Base-by-base conservation (phyloP, 345 rosid species). In the Euphorbia tirucalli region DNA sequence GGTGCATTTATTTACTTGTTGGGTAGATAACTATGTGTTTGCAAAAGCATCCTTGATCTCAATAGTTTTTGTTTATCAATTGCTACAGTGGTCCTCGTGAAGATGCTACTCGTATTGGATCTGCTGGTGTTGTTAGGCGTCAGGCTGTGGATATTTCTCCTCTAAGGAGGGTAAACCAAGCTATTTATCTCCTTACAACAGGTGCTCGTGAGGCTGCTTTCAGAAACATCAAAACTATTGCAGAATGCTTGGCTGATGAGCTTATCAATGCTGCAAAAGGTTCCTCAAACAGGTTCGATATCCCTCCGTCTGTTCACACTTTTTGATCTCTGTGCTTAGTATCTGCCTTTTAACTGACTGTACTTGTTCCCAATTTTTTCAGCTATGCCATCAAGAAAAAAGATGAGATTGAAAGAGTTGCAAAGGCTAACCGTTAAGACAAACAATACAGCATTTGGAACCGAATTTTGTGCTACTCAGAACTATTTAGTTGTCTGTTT, bases 61-160 rank as follows among this genome's bases (percentile, higher is more conserved):
- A 27, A 15, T 59, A 11, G 5, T 22, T 7, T 41, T 11, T 19
- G 4, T 11, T 11, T 15, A 49, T 41, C 11, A 41, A 18, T 46
- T 52, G 43, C 41, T 32, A 11, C 68, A 94, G 98, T 83, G 98
- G 98, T 43, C 98, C 98, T 0, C 86, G 97, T 66, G 98, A 94
- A 71, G 98, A 92, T 83, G 98, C 98, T 9, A 92, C 98, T 0
- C 87, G 97, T 35, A 94, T 94, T 74, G 98, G 98, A 13, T 94
- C 97, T 65, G 97, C 98, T 69, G 98, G 98, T 86, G 97, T 92
- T 74, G 98, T 94, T 18, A 86, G 98, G 78, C 91, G 97, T 59
- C 98, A 94, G 81, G 98, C 97, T 4, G 97, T 94, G 61, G 98
- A 92, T 90, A 90, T 94, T 82, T 92, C 97, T 70, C 98, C 98